Evolutionary conservation across 129 eudicot species (phyloP).

Genomic region (Flaveria ramosissima): DNA sequence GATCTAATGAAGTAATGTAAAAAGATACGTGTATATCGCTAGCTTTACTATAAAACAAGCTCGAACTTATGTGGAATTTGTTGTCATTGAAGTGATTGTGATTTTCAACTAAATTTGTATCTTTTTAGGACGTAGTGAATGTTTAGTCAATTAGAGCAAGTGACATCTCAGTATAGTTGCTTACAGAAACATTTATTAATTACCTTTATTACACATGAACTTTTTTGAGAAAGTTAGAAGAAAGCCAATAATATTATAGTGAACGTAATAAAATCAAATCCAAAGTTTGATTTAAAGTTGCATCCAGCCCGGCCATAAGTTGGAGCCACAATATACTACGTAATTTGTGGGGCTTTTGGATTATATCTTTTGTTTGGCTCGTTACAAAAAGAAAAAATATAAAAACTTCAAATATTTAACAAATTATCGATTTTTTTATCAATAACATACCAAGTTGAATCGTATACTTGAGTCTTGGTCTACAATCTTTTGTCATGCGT

Average conservation of each 20-base stretch:
- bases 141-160: conserved; percentile 12
- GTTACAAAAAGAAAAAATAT: no score
- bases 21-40: background rate
- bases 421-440: no score
- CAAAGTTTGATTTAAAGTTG: background rate
- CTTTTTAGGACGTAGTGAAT: background rate
- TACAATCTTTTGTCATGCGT: no score
- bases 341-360: conserved; percentile 7
- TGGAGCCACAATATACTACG: conserved; percentile 21
- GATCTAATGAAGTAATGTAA: background rate
- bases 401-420: no score
- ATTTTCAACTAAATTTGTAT: conserved; percentile 1
- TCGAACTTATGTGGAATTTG: conserved; percentile 6
- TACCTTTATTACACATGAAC: conserved; percentile 19
- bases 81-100: background rate
- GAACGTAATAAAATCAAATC: background rate
- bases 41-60: background rate
- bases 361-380: no score
- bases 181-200: conserved; percentile 10
- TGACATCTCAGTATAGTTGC: conserved; percentile 21
- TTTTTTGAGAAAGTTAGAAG: conserved; percentile 6
- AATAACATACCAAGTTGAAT: no score
- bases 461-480: no score
- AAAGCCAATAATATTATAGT: background rate
- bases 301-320: conserved; percentile 18